A percentile compares a stretch with the other conserved stretches of the same genome.
phyloP scores from a whole-genome alignment of 2,329 filamentous ascomycete genomes.

The Endothia cerciana region DNA sequence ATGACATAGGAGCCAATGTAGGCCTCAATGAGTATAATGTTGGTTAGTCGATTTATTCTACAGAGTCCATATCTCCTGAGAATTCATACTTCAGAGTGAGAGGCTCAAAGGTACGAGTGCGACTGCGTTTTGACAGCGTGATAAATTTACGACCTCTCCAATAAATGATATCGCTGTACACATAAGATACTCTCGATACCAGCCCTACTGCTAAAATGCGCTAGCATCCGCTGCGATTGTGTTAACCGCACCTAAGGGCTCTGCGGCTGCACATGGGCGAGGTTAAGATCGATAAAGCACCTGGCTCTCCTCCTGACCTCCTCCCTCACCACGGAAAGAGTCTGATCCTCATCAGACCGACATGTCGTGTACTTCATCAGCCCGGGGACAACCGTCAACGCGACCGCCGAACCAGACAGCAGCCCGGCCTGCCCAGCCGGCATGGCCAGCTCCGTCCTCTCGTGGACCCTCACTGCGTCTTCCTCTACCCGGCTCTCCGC shows the following conservation, averaged over 20 bases:
- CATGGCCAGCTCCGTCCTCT: neutral
- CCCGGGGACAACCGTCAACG: constrained; percentile 11
- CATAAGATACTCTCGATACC: neutral
- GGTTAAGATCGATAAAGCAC: constrained; percentile 13
- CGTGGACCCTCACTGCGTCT: constrained; percentile 1
- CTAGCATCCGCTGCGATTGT: neutral
- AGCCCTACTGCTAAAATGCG: no score
- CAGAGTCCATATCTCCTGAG: no score
- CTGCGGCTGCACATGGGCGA: neutral
- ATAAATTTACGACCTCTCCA: no score
- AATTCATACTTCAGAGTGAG: no score
- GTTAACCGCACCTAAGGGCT: neutral
- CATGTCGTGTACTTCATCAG: constrained; percentile 3
- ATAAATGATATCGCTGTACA: no score
- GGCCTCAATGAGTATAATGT: no score
- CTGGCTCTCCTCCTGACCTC: constrained; percentile 7
- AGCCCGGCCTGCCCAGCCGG: neutral
- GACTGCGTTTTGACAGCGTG: no score
- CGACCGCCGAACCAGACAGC: neutral
- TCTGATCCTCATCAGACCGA: neutral
- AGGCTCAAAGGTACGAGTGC: no score
- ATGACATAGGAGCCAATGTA: no score
- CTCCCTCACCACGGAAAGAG: neutral
- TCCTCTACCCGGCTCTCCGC: neutral
- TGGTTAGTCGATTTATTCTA: no score